Conservation (phyloP, 257 asterid species). For the Lithospermum erythrorhizon region DNA sequence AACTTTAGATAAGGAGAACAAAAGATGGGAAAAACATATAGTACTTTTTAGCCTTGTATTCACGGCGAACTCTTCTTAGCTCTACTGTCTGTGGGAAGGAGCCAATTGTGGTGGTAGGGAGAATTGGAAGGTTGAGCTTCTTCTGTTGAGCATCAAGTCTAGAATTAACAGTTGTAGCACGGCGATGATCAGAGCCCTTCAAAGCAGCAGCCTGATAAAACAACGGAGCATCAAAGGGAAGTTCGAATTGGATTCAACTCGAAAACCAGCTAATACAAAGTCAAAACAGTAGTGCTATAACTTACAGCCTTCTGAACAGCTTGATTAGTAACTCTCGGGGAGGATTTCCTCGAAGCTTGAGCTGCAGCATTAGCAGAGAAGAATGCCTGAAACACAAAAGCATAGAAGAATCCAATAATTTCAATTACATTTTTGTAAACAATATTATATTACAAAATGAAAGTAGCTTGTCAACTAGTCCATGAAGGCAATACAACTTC, state of each 20-base stretch:
- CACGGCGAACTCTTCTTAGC: constrained; percentile 94
- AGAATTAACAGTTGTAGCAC: constrained; percentile 83
- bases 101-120: constrained; percentile 97
- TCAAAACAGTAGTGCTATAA: constrained; percentile 10
- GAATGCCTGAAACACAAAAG: constrained; percentile 39
- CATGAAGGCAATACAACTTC: too few species aligned
- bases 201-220: constrained; percentile 61
- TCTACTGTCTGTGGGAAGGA: constrained; percentile 95
- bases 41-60: constrained; percentile 88
- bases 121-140: constrained; percentile 94
- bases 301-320: constrained; percentile 98
- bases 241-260: constrained; percentile 8
- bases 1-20: neutral
- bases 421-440: neutral
- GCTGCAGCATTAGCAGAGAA: constrained; percentile 82
- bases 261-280: constrained; percentile 1
- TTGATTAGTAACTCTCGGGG: constrained; percentile 84
- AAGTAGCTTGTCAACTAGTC: neutral
- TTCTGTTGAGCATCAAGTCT: constrained; percentile 96
- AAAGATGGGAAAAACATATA: constrained; percentile 14
- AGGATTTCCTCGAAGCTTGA: constrained; percentile 90
- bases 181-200: constrained; percentile 94
- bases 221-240: constrained; percentile 4
- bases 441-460: neutral
- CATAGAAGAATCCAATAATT: neutral